These are phyloP conservation scores for Macadamia tetraphylla DNA, from an alignment of 164 flowering plant species.

Conservation along the genomic window DNA sequence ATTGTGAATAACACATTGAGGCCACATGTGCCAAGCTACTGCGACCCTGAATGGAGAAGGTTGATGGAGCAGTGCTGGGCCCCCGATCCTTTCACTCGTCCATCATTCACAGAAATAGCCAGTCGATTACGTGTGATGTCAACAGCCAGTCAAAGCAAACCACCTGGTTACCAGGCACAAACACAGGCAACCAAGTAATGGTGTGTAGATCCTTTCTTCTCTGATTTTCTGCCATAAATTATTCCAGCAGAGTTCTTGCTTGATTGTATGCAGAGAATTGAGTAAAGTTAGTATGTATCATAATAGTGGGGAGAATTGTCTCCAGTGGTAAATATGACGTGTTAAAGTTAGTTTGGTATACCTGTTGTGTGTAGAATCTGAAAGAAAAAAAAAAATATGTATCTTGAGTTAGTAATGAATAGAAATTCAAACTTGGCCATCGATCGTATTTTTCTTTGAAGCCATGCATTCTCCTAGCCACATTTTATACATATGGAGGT, in stretches of 20 bases:
- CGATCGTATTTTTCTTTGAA: no score
- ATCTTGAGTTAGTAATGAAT: not conserved
- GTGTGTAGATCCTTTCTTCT: not conserved
- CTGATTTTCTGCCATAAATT: not conserved
- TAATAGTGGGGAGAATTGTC: not conserved
- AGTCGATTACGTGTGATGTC: conserved; percentile 53
- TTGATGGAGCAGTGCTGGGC: conserved; percentile 90
- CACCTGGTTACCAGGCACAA: conserved; percentile 12
- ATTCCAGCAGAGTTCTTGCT: not conserved
- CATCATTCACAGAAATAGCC: conserved; percentile 69
- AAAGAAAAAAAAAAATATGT: not conserved
- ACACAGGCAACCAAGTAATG: conserved; percentile 26
- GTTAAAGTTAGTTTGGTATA: not conserved
- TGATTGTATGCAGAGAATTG: not conserved
- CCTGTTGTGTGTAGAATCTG: not conserved
- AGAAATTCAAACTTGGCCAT: not conserved
- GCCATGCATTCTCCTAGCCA: conserved; percentile 2
- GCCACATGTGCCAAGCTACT: conserved; percentile 58
- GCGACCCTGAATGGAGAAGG: conserved; percentile 68
- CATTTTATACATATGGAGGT: not conserved
- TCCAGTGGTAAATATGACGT: not conserved
- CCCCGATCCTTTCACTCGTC: conserved; percentile 58
- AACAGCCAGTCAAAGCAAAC: conserved; percentile 33
- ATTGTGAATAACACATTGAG: conserved; percentile 72
- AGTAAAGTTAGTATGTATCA: not conserved